Evolutionary conservation across 2,329 filamentous ascomycete genomes (phyloP).

Genomic region (Fusarium torreyae): DNA sequence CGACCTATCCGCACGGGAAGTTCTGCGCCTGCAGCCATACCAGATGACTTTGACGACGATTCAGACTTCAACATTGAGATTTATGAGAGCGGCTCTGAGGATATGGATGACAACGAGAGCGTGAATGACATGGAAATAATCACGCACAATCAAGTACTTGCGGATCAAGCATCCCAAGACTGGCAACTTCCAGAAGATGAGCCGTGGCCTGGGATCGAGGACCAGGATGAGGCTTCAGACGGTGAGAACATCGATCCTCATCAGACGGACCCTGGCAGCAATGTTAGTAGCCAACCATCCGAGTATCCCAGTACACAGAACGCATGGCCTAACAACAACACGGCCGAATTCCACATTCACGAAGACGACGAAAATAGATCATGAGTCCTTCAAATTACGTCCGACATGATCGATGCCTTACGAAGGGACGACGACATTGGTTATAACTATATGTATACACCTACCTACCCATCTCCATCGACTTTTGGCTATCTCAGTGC

Average conservation of each 20-base stretch:
- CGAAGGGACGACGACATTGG: constrained; percentile 9
- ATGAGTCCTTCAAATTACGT: constrained; percentile 26
- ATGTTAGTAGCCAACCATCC: constrained; percentile 66
- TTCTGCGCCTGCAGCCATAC: constrained; percentile 46
- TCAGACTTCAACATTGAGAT: constrained; percentile 57
- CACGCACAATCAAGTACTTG: constrained; percentile 44
- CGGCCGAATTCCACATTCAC: constrained; percentile 58
- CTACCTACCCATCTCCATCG: constrained; percentile 2
- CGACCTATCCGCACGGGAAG: constrained; percentile 53
- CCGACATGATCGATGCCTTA: constrained; percentile 26
- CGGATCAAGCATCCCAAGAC: constrained; percentile 47
- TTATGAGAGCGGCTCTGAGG: constrained; percentile 56
- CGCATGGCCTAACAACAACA: constrained; percentile 56
- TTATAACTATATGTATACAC: constrained; percentile 21
- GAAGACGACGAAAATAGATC: constrained; percentile 54
- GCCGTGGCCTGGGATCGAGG: constrained; percentile 71
- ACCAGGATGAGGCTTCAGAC: constrained; percentile 62
- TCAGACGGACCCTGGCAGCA: constrained; percentile 51
- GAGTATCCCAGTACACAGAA: constrained; percentile 70
- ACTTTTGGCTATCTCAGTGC: constrained; percentile 15
- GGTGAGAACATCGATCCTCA: constrained; percentile 67
- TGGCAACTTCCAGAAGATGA: constrained; percentile 67
- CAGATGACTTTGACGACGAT: constrained; percentile 56
- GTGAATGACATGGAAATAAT: constrained; percentile 48
- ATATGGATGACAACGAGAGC: constrained; percentile 50